Percentiles rank a stretch among this genome's conserved stretches.
These are phyloP conservation scores for Blepharisma japonicum DNA, from an alignment of 73 alveolate genomes.

Conservation along the genomic window DNA sequence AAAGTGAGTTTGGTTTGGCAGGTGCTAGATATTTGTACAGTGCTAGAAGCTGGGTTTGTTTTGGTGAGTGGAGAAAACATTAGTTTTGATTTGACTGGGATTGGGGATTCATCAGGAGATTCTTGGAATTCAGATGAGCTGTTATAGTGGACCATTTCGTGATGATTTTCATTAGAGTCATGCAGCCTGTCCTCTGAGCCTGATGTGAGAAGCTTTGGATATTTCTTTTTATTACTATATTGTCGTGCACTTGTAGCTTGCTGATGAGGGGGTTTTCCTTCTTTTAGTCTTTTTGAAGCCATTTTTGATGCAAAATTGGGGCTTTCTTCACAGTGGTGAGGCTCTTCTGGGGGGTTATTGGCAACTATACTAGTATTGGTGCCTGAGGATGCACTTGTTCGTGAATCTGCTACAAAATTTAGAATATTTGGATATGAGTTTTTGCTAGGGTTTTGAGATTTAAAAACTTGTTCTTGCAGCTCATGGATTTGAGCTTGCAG, in stretches of 20 bases:
- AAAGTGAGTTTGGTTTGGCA: not conserved
- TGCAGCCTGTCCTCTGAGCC: not conserved
- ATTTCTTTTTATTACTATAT: not conserved
- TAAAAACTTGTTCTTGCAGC: not conserved
- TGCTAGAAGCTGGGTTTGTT: not conserved
- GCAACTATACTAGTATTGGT: not conserved
- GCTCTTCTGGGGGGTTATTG: no score
- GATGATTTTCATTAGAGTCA: no score
- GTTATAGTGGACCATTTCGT: no score
- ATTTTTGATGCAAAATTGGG: no score
- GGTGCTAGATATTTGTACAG: not conserved
- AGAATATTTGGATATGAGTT: no score
- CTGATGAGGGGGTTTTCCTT: not conserved
- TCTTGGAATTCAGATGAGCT: conserved; percentile 9
- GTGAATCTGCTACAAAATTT: not conserved
- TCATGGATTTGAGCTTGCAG: conserved; percentile 20
- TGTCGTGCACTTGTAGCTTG: not conserved
- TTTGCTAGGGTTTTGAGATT: not conserved
- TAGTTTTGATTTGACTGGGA: not conserved
- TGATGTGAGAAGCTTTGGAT: not conserved
- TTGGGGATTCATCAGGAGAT: not conserved
- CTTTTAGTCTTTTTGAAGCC: not conserved
- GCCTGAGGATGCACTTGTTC: not conserved
- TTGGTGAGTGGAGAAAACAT: not conserved
- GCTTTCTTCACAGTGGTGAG: no score